Base-by-base conservation (phyloP, 768 basidiomycete genomes). In the Auricularia auricula-judae region DNA sequence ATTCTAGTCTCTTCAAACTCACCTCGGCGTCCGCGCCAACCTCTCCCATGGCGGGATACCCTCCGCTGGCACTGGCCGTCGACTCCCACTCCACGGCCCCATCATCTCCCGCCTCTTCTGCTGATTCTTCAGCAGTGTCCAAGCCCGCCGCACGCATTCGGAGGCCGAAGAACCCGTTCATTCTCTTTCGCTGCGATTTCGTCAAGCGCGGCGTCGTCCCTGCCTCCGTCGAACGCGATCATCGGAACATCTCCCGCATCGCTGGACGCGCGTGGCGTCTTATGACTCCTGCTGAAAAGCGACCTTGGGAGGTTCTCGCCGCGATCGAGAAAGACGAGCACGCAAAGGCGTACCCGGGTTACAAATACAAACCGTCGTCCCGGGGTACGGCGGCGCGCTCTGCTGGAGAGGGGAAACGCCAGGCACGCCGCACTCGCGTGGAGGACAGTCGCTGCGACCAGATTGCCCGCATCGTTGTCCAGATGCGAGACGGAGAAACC, bases 91-190 rank as follows among this genome's bases (percentile, higher is more conserved):
- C 47, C 21, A 18, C 18, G 18, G 7, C 47, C 21, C 47, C 47
- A 5, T 51, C 47, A 4, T 51, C 47, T 18, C 47, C 47, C 14
- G 18, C 47, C 14, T 51, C 47, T 16, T 51, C 47, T 5, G 7
- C 21, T 16, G 5, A 8, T 8, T 51, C 47, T 21, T 18, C 47
- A 18, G 21, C 11, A 8, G 47, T 16, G 11, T 42, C 18, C 11
- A 51, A 5, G 47, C 14, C 21, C 16, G 11, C 21, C 18, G 47
- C 88, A 89, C 70, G 81, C 39, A 42, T 89, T 44, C 85, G 86
- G 18, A 83, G 89, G 34, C 88, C 88, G 0, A 78, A 85, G 16
- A 91, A 91, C 72, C 85, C 88, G 0, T 91, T 91, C 74, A 89
- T 91, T 67, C 81, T 91, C 66, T 91, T 89, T 71, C 81, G 89